phyloP scores from a whole-genome alignment of 495 filamentous ascomycete species.

The Penicillium ucsense region DNA sequence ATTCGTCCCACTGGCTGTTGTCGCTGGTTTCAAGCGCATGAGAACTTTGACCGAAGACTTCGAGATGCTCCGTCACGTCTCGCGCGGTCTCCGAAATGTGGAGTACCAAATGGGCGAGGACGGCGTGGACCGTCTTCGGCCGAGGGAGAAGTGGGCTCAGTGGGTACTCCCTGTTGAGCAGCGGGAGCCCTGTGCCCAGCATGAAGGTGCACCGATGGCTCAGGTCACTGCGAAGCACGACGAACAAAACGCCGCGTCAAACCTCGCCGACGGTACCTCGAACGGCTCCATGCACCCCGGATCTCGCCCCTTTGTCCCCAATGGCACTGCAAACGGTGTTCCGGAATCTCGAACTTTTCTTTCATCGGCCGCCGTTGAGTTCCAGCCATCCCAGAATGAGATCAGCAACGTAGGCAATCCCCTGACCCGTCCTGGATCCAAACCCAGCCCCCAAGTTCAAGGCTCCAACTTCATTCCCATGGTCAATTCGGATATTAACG shows the following conservation, averaged over 20 bases:
- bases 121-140: slow-evolving; percentile 69
- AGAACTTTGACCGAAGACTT: slow-evolving; percentile 62
- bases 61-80: slow-evolving; percentile 64
- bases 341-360: slow-evolving; percentile 45
- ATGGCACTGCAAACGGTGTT: slow-evolving; percentile 21
- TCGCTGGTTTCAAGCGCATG: slow-evolving; percentile 79
- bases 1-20: slow-evolving; percentile 68
- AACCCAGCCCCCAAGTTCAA: not conserved
- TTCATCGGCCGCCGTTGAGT: slow-evolving; percentile 69
- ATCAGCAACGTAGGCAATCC: slow-evolving; percentile 33
- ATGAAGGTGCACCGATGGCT: slow-evolving; percentile 39
- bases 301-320: slow-evolving; percentile 23
- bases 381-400: slow-evolving; percentile 46
- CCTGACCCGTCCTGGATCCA: slow-evolving; percentile 21
- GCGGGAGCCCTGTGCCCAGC: slow-evolving; percentile 51
- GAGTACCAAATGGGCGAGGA: slow-evolving; percentile 64
- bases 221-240: slow-evolving; percentile 13
- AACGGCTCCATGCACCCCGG: slow-evolving; percentile 20
- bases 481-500: slow-evolving; percentile 47
- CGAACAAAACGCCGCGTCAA: slow-evolving; percentile 14
- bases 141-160: slow-evolving; percentile 64
- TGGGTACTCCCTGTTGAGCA: slow-evolving; percentile 62
- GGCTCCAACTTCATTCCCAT: slow-evolving; percentile 7
- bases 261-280: slow-evolving; percentile 16
- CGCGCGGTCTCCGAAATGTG: slow-evolving; percentile 56